Evolutionary conservation across 2,329 filamentous ascomycete genomes (phyloP), one percentile per base, ranked within the genome.

Genomic region (Rasamsonia emersonii): DNA sequence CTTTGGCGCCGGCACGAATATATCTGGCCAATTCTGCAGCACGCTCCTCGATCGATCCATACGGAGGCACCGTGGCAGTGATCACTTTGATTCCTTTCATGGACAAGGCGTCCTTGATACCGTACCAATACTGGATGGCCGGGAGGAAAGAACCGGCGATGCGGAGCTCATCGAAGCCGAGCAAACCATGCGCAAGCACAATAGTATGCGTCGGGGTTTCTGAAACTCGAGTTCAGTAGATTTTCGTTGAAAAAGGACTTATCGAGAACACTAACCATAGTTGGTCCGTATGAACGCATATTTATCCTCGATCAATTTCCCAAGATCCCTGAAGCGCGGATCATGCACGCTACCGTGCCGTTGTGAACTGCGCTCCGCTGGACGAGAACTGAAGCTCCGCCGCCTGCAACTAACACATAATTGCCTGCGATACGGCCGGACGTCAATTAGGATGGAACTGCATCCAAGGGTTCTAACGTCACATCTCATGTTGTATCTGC

Each of bases 91-190:
- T 64, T 2, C 68, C 70, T 42, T 72, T 72, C 19, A 65, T 58
- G 3, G 60, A 58, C 16, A 78, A 49, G 5, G 73, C 75, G 43
- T 78, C 71, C 17, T 62, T 70, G 20, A 79, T 78, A 1, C 75
- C 75, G 26, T 74, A 67, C 75, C 75, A 79, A 49, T 79, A 79
- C 33, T 75, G 68, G 14, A 79, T 62, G 0, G 72, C 71, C 0
- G 75, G 75, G 4, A 77, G 51, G 21, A 61, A 58, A 9, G 54
- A 53, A 1, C 74, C 73, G 2, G 64, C 71, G 4, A 75, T 57
- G 10, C 64, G 70, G 7, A 79, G 51, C 47, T 79, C 73, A 42
- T 77, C 72, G 50, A 79, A 79, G n/a, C 75, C 75, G 13, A 79
- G 57, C 8, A 79, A 62, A n/a, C 75, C 75, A 54, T 79, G 75